Evolutionary conservation across 768 basidiomycete species (phyloP).

Genomic region (Sistotremastrum suecicum): DNA sequence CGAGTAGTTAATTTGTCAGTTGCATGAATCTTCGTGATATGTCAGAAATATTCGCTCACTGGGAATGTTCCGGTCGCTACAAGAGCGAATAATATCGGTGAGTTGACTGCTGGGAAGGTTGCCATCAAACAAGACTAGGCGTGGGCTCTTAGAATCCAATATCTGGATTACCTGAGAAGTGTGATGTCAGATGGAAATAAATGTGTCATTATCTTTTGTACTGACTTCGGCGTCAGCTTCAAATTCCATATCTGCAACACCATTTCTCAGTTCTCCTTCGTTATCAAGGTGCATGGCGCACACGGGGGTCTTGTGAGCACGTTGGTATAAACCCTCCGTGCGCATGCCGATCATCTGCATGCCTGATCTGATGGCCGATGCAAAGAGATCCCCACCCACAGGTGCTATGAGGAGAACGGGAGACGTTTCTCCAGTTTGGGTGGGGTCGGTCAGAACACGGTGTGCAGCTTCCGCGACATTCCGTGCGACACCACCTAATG

Average conservation of each 20-base stretch:
- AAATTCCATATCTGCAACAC: slow-evolving; percentile 79
- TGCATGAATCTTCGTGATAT: not conserved
- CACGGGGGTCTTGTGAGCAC: slow-evolving; percentile 46
- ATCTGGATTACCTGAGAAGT: slow-evolving; percentile 27
- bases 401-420: slow-evolving; percentile 53
- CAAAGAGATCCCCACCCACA: slow-evolving; percentile 67
- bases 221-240: too few relatives aligned
- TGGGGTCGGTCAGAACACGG: slow-evolving; percentile 31
- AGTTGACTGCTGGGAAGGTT: slow-evolving; percentile 52
- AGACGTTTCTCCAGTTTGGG: slow-evolving; percentile 5
- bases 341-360: slow-evolving; percentile 51
- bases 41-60: slow-evolving; percentile 28
- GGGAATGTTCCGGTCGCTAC: slow-evolving; percentile 30
- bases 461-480: slow-evolving; percentile 89
- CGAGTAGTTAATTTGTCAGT: slow-evolving; percentile 4
- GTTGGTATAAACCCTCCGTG: slow-evolving; percentile 49
- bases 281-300: slow-evolving; percentile 78
- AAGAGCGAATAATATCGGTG: slow-evolving; percentile 34
- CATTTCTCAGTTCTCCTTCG: slow-evolving; percentile 59
- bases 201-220: too few relatives aligned
- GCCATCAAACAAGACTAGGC: slow-evolving; percentile 56
- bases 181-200: not conserved
- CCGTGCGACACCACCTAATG: slow-evolving; percentile 84
- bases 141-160: slow-evolving; percentile 24
- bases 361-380: slow-evolving; percentile 46